phyloP scores from a whole-genome alignment of 2,329 filamentous ascomycete genomes.

The Fusarium temperatum region DNA sequence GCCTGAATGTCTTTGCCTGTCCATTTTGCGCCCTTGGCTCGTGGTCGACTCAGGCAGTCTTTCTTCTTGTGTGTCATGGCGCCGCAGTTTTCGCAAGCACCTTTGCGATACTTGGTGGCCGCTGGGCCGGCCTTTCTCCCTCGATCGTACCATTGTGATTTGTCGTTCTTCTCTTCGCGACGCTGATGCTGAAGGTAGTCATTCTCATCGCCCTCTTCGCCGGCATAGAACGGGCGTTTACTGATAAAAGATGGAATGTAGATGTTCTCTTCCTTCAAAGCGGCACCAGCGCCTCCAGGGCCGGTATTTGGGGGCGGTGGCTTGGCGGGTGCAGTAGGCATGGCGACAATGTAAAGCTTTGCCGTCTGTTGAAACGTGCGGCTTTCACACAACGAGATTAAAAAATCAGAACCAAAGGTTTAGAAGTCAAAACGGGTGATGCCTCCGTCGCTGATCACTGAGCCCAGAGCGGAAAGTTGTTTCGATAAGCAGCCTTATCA shows the following conservation, averaged over 20 bases:
- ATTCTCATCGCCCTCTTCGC: slow-evolving; percentile 76
- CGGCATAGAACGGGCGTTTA: slow-evolving; percentile 95
- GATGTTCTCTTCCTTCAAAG: slow-evolving; percentile 90
- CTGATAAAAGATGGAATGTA: slow-evolving; percentile 99
- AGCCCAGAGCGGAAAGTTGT: slow-evolving; percentile 2
- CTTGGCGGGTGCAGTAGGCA: slow-evolving; percentile 46
- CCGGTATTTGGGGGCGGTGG: slow-evolving; percentile 48
- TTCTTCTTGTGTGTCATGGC: slow-evolving; percentile 96
- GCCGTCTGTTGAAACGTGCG: background rate
- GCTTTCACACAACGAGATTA: background rate
- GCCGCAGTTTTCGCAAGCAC: slow-evolving; percentile 98
- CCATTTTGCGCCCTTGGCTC: slow-evolving; percentile 90
- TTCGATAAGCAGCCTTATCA: slow-evolving; percentile 32
- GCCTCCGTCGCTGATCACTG: background rate
- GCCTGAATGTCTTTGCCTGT: slow-evolving; percentile 93
- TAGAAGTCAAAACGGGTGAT: background rate
- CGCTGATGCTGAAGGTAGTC: slow-evolving; percentile 98
- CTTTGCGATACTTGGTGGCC: slow-evolving; percentile 96
- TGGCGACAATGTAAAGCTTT: background rate
- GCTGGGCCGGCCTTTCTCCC: slow-evolving; percentile 85
- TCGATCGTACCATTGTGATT: slow-evolving; percentile 92
- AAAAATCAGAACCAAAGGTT: background rate
- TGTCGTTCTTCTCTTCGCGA: slow-evolving; percentile 66
- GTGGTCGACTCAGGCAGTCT: slow-evolving; percentile 88
- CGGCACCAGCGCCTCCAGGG: slow-evolving; percentile 46